A percentile compares a stretch with the other conserved stretches of the same genome.
These are phyloP conservation scores for Gliomastix tumulicola DNA, from an alignment of 2,329 filamentous ascomycete genomes.

Conservation along the genomic window DNA sequence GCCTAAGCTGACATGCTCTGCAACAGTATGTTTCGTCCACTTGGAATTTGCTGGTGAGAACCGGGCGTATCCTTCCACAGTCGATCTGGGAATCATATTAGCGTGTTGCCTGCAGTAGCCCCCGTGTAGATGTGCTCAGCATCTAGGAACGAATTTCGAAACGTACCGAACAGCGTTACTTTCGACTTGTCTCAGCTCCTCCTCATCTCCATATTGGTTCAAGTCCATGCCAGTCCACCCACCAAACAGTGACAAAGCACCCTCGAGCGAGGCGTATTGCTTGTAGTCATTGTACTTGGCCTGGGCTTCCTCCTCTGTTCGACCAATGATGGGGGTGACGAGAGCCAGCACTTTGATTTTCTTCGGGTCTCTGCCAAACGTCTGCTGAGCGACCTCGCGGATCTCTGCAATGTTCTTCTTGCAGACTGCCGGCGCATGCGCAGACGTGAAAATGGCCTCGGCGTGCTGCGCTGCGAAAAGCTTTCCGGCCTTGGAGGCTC, in stretches of 20 bases:
- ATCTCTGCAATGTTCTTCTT: conserved; percentile 58
- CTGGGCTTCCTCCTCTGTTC: conserved; percentile 58
- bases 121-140: too few relatives aligned
- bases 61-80: conserved; percentile 47
- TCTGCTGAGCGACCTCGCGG: conserved; percentile 41
- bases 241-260: conserved; percentile 63
- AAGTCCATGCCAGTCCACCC: conserved; percentile 62
- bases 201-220: conserved; percentile 54
- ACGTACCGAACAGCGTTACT: conserved; percentile 49
- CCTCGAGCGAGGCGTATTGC: conserved; percentile 52
- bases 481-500: conserved; percentile 59
- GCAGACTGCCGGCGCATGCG: conserved; percentile 55
- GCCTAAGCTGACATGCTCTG: conserved; percentile 60
- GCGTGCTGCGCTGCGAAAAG: conserved; percentile 63
- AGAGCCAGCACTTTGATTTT: conserved; percentile 63
- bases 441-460: conserved; percentile 64
- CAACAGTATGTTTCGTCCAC: conserved; percentile 68
- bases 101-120: too few relatives aligned
- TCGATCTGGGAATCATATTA: too few relatives aligned
- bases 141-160: not conserved
- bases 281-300: conserved; percentile 56
- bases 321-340: conserved; percentile 57
- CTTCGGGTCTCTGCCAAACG: conserved; percentile 48
- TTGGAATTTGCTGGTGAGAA: conserved; percentile 53
- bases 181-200: conserved; percentile 56